phyloP scores from a whole-genome alignment of 2,329 filamentous ascomycete genomes.

The Penicillium sumatraense region DNA sequence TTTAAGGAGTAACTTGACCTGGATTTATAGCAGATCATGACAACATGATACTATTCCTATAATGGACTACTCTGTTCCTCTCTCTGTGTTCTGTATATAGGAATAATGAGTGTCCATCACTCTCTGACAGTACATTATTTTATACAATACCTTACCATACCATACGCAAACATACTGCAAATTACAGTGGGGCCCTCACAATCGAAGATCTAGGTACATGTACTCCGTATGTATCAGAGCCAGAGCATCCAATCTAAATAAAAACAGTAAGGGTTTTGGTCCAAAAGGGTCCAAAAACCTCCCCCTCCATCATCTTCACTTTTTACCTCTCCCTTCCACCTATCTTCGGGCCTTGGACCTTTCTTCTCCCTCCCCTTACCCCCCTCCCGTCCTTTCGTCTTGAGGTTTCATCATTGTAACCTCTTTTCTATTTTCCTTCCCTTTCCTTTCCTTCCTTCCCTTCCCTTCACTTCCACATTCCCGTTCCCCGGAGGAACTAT shows the following conservation, averaged over 20 bases:
- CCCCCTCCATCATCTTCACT: conserved; percentile 14
- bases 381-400: conserved; percentile 13
- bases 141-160: neutral
- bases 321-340: conserved; percentile 5
- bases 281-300: conserved; percentile 4
- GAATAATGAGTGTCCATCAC: too few species aligned
- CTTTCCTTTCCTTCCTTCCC: conserved; percentile 16
- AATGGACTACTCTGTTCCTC: too few species aligned
- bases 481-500: conserved; percentile 46
- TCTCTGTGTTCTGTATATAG: too few species aligned
- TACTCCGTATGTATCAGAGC: too few species aligned
- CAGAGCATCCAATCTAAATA: conserved; percentile 20
- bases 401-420: conserved; percentile 5
- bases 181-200: conserved; percentile 15
- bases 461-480: conserved; percentile 15
- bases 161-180: conserved; percentile 7
- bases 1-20: too few species aligned
- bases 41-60: too few species aligned
- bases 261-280: conserved; percentile 25
- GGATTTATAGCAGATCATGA: too few species aligned
- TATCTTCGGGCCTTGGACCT: conserved; percentile 17
- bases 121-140: neutral
- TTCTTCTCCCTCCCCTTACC: neutral
- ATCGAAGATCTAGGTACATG: too few species aligned
- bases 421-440: conserved; percentile 10